These are phyloP conservation scores for Vicia sativa DNA, from an alignment of 306 rosid species.

Conservation along the genomic window DNA sequence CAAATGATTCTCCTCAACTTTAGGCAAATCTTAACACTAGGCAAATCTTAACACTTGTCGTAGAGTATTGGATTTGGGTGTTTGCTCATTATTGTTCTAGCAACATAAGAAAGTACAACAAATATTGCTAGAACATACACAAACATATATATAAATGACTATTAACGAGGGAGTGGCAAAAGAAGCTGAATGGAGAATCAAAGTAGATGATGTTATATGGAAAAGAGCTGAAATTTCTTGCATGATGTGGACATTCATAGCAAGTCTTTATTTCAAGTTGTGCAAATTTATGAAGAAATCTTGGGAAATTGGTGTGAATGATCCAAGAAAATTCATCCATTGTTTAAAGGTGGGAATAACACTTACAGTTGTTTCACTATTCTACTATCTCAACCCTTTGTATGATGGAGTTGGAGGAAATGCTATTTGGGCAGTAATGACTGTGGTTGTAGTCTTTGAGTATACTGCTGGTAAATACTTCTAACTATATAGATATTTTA, in stretches of 20 bases:
- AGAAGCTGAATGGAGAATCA: slow-evolving; percentile 69
- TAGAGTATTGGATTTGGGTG: not conserved
- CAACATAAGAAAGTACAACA: not conserved
- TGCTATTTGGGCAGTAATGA: slow-evolving; percentile 89
- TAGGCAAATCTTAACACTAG: too few relatives aligned
- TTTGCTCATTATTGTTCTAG: slow-evolving; percentile 13
- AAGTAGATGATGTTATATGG: slow-evolving; percentile 40
- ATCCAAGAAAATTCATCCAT: slow-evolving; percentile 82
- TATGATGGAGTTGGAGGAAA: slow-evolving; percentile 75
- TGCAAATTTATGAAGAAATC: slow-evolving; percentile 60
- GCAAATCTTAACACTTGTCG: too few relatives aligned
- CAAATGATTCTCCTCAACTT: not conserved
- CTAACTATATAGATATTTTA: not conserved
- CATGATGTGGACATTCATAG: slow-evolving; percentile 41
- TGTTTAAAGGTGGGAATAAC: slow-evolving; percentile 78
- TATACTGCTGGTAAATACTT: slow-evolving; percentile 57
- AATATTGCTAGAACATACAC: not conserved
- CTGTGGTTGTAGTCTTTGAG: slow-evolving; percentile 78
- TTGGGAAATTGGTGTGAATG: slow-evolving; percentile 71
- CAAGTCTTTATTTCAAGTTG: slow-evolving; percentile 47
- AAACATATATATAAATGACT: slow-evolving; percentile 33
- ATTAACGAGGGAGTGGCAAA: slow-evolving; percentile 34
- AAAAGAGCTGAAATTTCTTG: slow-evolving; percentile 8
- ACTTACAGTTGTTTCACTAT: slow-evolving; percentile 69
- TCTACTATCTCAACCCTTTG: slow-evolving; percentile 80